Evolutionary conservation across 495 filamentous ascomycete genomes (phyloP).

Genomic region (Cryomyces antarcticus): DNA sequence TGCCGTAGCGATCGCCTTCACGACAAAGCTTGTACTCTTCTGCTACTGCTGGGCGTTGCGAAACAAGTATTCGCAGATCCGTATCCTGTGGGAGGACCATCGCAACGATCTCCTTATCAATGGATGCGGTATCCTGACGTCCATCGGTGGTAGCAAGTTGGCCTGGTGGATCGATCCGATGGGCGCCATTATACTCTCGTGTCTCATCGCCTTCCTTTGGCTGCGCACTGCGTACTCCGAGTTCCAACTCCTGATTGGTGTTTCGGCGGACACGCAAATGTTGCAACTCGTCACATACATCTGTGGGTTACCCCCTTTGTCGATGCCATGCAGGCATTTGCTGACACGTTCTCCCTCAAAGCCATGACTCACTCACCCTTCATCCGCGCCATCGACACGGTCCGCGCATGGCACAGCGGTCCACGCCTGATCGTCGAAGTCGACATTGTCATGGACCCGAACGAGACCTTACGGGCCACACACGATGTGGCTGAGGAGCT

Average conservation of each 20-base stretch:
- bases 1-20: constrained; percentile 68
- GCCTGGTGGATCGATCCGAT: constrained; percentile 91
- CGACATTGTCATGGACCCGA: constrained; percentile 21
- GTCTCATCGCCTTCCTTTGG: constrained; percentile 63
- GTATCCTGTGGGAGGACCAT: constrained; percentile 56
- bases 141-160: constrained; percentile 67
- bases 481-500: constrained; percentile 90
- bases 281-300: constrained; percentile 94
- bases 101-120: constrained; percentile 27
- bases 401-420: constrained; percentile 78
- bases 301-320: constrained; percentile 26
- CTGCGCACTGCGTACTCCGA: constrained; percentile 66
- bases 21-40: constrained; percentile 67
- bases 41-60: constrained; percentile 82
- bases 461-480: constrained; percentile 40
- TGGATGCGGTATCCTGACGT: constrained; percentile 76
- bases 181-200: constrained; percentile 69
- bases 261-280: constrained; percentile 65
- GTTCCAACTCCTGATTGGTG: constrained; percentile 77
- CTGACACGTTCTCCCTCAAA: constrained; percentile 6
- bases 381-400: constrained; percentile 79
- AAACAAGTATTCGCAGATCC: constrained; percentile 74
- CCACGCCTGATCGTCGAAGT: constrained; percentile 52
- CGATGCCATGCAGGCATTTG: background rate
- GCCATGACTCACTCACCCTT: constrained; percentile 70